Base-by-base conservation (phyloP, 164 flowering plant species). In the Sedum album region DNA sequence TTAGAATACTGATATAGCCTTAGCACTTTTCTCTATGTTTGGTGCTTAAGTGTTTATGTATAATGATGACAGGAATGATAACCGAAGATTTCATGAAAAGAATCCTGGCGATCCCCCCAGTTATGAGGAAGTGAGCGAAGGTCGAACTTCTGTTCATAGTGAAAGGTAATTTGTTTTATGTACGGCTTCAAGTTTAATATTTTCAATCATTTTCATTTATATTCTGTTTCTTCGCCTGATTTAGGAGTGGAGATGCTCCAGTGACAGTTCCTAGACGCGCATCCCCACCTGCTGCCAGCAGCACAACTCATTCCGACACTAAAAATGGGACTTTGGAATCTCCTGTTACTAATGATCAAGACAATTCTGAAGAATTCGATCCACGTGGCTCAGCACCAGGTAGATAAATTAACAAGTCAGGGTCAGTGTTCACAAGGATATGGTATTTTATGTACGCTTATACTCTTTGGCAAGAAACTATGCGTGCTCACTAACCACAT, bases 101-200 rank as follows among this genome's bases (percentile, higher is more conserved):
- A 86, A 84, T 73, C 72, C 77, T 71, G 88, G 86, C 70, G 90
- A 83, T 55, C 96, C 98, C 70, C 99, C 99, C 69, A 86, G 91
- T 74, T 95, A 92, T 78, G 98, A 95, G 73, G 98, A 89, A 64
- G 91, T 85, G 23, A 78, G 73, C 71, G 86, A 81, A 36, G 76
- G 80, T 67, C 86, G 74, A 53, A 85, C 84, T 71, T 87, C 92
- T 49, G 78, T 69, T 53, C 74, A 80, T 26, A 77, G 78, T 79
- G 95, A 88, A 71, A 89, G 97, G 99, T 95, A 79, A 63, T 36
- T 4, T 17, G n/a, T 39, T 15, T 33, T 35, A 23, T 35, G 1
- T 6, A 25, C 9, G 61, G 31, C 31, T 55, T 55, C 61, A 2
- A 55, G 26, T 26, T 4, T 15, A 9, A 39, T 6, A 64, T n/a